These are phyloP conservation scores for Vigna radiata DNA, from an alignment of 306 rosid genomes.

Conservation along the genomic window DNA sequence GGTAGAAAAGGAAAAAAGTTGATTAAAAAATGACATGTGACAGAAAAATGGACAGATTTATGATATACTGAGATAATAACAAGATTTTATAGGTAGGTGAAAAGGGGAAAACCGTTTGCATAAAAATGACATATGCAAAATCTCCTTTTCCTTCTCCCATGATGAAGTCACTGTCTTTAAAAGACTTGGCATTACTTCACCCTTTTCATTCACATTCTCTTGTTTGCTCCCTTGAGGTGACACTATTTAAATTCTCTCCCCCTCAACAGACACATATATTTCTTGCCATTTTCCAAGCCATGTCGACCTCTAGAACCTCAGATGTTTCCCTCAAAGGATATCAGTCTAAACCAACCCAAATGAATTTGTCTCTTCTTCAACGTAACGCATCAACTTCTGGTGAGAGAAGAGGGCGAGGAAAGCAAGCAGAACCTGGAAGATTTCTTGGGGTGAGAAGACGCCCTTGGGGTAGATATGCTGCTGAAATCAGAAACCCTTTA, in stretches of 20 bases:
- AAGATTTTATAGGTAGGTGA: constrained; percentile 48
- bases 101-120: constrained; percentile 52
- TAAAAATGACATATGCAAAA: constrained; percentile 59
- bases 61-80: constrained; percentile 30
- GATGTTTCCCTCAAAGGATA: constrained; percentile 54
- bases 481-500: constrained; percentile 93
- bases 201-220: constrained; percentile 43
- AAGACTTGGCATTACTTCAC: constrained; percentile 54
- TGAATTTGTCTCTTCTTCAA: constrained; percentile 59
- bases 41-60: constrained; percentile 11
- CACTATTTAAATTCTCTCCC: constrained; percentile 29
- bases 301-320: constrained; percentile 76
- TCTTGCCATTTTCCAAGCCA: constrained; percentile 48
- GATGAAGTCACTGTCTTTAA: constrained; percentile 66
- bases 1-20: neutral
- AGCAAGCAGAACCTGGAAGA: constrained; percentile 84
- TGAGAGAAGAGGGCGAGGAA: constrained; percentile 84
- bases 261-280: constrained; percentile 24
- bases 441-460: constrained; percentile 91
- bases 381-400: constrained; percentile 57
- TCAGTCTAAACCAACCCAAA: constrained; percentile 54
- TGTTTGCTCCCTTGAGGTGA: neutral
- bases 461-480: constrained; percentile 99
- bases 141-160: constrained; percentile 58
- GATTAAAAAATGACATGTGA: constrained; percentile 25